A percentile compares a stretch with the other conserved stretches of the same genome.
phyloP scores from a whole-genome alignment of 2,329 filamentous ascomycete genomes.

The Hymenoscyphus repandus region DNA sequence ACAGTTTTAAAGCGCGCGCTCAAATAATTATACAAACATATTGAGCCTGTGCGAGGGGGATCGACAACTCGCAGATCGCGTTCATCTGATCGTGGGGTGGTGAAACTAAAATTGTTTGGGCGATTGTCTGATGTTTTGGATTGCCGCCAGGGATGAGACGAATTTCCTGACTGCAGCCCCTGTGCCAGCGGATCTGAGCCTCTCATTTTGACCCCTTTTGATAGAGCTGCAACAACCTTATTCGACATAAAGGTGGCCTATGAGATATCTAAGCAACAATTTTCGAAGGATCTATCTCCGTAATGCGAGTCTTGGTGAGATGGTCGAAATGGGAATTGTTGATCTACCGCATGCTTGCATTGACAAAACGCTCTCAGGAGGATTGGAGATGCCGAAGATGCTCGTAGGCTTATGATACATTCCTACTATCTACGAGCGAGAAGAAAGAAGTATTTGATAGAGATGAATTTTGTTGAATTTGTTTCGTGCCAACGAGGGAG shows the following conservation, averaged over 20 bases:
- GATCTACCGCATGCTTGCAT: too few relatives aligned
- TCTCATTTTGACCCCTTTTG: not conserved
- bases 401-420: too few relatives aligned
- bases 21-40: not conserved
- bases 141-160: constrained; percentile 17
- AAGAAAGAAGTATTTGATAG: too few relatives aligned
- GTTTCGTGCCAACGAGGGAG: too few relatives aligned
- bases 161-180: constrained; percentile 8
- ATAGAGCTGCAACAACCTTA: not conserved
- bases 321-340: not conserved
- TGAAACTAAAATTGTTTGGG: constrained; percentile 18
- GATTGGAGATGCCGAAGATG: too few relatives aligned
- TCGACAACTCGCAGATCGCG: constrained; percentile 7
- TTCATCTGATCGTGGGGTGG: constrained; percentile 12
- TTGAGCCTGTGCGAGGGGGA: not conserved
- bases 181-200: not conserved
- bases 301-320: not conserved
- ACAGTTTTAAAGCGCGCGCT: constrained; percentile 19
- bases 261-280: not conserved
- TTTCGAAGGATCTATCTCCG: too few relatives aligned
- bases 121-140: constrained; percentile 18
- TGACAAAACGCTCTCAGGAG: too few relatives aligned
- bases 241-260: not conserved
- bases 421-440: too few relatives aligned
- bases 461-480: too few relatives aligned